A percentile compares a stretch with the other conserved stretches of the same genome.
These are phyloP conservation scores for Rhamnella rubrinervis DNA, from an alignment of 331 rosid species.

Conservation along the genomic window DNA sequence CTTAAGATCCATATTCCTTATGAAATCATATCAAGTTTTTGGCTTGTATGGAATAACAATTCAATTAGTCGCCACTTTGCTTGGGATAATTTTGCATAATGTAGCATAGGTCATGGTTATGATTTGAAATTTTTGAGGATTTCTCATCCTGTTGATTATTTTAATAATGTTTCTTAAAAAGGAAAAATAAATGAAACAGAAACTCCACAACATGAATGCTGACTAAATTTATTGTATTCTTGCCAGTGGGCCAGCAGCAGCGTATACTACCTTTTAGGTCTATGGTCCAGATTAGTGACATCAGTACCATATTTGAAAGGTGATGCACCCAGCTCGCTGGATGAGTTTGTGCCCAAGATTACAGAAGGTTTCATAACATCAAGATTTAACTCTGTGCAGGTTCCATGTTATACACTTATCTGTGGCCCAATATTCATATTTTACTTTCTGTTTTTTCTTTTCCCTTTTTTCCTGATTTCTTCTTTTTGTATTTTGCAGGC, in stretches of 20 bases:
- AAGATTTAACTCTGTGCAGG: slow-evolving; percentile 95
- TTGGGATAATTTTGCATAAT: too few species aligned
- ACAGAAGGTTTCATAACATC: slow-evolving; percentile 89
- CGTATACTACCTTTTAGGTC: slow-evolving; percentile 81
- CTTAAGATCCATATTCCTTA: too few species aligned
- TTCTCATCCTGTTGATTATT: too few species aligned
- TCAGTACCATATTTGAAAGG: slow-evolving; percentile 86
- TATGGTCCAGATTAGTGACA: slow-evolving; percentile 85
- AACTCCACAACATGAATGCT: too few species aligned
- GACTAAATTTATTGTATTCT: neutral
- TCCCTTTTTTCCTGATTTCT: slow-evolving; percentile 14
- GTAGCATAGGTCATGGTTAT: too few species aligned
- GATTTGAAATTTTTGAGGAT: too few species aligned
- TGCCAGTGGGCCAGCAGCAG: slow-evolving; percentile 98
- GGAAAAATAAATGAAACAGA: too few species aligned
- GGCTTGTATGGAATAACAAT: too few species aligned
- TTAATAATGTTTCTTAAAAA: too few species aligned
- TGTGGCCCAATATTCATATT: slow-evolving; percentile 13
- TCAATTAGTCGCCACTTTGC: too few species aligned
- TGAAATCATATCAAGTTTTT: too few species aligned
- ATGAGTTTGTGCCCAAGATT: slow-evolving; percentile 90
- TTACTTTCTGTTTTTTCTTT: slow-evolving; percentile 8
- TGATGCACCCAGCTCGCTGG: slow-evolving; percentile 85
- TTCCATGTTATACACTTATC: slow-evolving; percentile 32
- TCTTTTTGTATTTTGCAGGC: slow-evolving; percentile 54